Percentiles rank a stretch among this genome's conserved stretches.
These are phyloP conservation scores for Aureobasidium leucospermi DNA, from an alignment of 2,329 filamentous ascomycete species.

Conservation along the genomic window DNA sequence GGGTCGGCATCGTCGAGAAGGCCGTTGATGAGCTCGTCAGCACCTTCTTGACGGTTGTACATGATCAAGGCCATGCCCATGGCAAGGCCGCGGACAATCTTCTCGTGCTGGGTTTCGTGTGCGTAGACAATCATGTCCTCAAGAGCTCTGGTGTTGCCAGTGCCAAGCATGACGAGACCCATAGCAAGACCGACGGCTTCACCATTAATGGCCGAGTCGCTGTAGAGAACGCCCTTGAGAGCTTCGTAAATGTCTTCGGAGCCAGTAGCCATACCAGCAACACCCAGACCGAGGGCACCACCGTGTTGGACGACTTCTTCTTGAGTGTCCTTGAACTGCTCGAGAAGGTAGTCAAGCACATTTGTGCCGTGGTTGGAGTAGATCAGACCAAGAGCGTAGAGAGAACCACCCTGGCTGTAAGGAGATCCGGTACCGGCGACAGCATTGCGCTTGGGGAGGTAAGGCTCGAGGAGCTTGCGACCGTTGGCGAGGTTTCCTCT, in stretches of 20 bases:
- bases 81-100: conserved; percentile 92
- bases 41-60: conserved; percentile 91
- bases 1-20: conserved; percentile 90
- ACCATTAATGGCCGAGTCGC: conserved; percentile 91
- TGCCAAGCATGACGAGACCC: conserved; percentile 97
- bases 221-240: conserved; percentile 79
- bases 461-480: conserved; percentile 86
- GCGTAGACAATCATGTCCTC: conserved; percentile 98
- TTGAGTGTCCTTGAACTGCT: conserved; percentile 65
- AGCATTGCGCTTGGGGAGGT: conserved; percentile 71
- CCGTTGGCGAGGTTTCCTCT: conserved; percentile 90
- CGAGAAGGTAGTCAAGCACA: conserved; percentile 71
- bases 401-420: conserved; percentile 90
- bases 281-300: conserved; percentile 87
- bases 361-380: conserved; percentile 96
- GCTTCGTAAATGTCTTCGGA: conserved; percentile 86
- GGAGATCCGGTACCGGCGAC: conserved; percentile 69
- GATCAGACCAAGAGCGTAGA: conserved; percentile 92
- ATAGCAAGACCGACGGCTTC: conserved; percentile 93
- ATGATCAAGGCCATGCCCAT: conserved; percentile 98
- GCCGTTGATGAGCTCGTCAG: conserved; percentile 89
- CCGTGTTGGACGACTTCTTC: conserved; percentile 97
- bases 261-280: conserved; percentile 95
- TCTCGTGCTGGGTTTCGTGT: conserved; percentile 96
- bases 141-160: conserved; percentile 86